These are phyloP conservation scores for Pilasporangium apinafurcum DNA, from an alignment of 352 stramenopile species.

Conservation along the genomic window DNA sequence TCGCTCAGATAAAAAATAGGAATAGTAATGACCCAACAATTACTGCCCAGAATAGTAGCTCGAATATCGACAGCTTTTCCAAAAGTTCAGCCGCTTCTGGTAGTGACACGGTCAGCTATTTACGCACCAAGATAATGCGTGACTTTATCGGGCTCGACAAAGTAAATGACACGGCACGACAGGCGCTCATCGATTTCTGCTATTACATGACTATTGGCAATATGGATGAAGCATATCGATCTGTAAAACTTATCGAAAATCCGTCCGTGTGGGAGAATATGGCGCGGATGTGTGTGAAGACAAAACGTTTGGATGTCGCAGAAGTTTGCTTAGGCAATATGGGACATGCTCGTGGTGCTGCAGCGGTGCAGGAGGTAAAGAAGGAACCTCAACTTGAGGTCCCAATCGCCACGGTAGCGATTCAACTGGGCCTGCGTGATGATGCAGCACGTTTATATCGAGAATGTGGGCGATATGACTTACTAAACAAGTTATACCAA, in stretches of 20 bases:
- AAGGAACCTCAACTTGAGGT: conserved; percentile 71
- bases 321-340: conserved; percentile 94
- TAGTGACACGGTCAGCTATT: conserved; percentile 40
- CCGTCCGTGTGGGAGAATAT: conserved; percentile 95
- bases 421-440: conserved; percentile 89
- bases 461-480: conserved; percentile 88
- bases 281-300: conserved; percentile 95
- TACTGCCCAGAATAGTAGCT: conserved; percentile 24
- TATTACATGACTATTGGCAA: conserved; percentile 94
- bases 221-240: conserved; percentile 94
- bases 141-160: conserved; percentile 92
- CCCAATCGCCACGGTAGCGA: conserved; percentile 87
- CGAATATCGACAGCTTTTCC: conserved; percentile 17
- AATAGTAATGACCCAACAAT: conserved; percentile 28
- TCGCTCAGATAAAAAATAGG: conserved; percentile 40
- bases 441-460: conserved; percentile 89
- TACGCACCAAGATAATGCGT: conserved; percentile 86
- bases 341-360: conserved; percentile 86
- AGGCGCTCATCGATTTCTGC: conserved; percentile 92
- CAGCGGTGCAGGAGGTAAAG: conserved; percentile 79
- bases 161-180: conserved; percentile 76
- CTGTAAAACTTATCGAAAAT: conserved; percentile 91
- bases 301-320: conserved; percentile 91
- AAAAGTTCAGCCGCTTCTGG: conserved; percentile 4
- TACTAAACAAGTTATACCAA: conserved; percentile 92